These are phyloP conservation scores for Leptomonas seymouri DNA, from an alignment of 208 protist genomes.

Conservation along the genomic window DNA sequence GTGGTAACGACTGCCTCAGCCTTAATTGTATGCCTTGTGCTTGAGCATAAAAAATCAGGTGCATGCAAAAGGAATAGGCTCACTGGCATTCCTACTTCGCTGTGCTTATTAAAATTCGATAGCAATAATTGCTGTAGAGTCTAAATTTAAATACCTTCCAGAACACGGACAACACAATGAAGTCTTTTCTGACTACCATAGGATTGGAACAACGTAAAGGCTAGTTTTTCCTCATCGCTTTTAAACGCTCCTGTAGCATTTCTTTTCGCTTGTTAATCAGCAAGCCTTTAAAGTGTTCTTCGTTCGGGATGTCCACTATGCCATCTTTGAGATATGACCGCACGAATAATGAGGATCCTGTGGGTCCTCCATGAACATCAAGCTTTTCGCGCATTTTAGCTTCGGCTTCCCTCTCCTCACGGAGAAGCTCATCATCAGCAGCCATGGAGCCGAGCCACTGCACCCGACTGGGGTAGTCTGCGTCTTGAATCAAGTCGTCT, in stretches of 20 bases:
- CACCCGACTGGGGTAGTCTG: conserved; percentile 23
- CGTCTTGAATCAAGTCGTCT: conserved; percentile 5
- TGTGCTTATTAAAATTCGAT: no score
- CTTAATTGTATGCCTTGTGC: no score
- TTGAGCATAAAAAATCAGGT: no score
- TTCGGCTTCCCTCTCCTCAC: conserved; percentile 36
- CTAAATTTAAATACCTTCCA: no score
- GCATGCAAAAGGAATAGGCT: no score
- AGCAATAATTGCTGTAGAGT: no score
- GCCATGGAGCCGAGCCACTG: conserved; percentile 29
- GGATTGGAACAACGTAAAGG: neutral
- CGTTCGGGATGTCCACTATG: conserved; percentile 46
- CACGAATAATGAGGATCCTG: conserved; percentile 6
- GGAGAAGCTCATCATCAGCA: conserved; percentile 33
- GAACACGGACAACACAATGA: neutral
- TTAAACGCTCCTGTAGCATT: conserved; percentile 42
- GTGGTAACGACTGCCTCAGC: no score
- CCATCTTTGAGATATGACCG: conserved; percentile 33
- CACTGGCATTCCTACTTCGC: no score
- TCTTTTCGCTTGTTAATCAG: conserved; percentile 44
- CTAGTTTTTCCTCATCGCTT: conserved; percentile 10
- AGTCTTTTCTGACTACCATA: neutral
- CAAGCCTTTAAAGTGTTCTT: conserved; percentile 51
- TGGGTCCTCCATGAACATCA: neutral
- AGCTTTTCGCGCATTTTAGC: conserved; percentile 14